These are phyloP conservation scores for Penicillium sp. DNA, from an alignment of 2,329 filamentous ascomycete species.

Conservation along the genomic window DNA sequence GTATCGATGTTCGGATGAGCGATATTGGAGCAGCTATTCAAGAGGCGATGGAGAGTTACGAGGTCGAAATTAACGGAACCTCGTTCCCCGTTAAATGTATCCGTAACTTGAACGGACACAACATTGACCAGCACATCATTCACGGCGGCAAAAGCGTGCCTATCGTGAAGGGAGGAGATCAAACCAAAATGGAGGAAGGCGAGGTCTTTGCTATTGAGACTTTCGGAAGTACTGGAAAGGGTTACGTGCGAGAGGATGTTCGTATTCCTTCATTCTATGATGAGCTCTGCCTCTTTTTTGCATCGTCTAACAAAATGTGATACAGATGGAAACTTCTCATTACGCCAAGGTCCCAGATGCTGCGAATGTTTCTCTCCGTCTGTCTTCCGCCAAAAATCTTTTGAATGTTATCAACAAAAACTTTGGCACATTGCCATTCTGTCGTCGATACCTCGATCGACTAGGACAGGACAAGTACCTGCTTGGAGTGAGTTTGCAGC, in stretches of 20 bases:
- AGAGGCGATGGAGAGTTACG: constrained; percentile 90
- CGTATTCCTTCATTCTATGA: constrained; percentile 24
- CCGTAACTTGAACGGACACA: constrained; percentile 83
- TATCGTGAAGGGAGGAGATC: constrained; percentile 82
- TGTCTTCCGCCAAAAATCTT: constrained; percentile 79
- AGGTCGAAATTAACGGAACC: constrained; percentile 75
- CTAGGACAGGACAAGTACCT: constrained; percentile 94
- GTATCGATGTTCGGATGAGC: constrained; percentile 84
- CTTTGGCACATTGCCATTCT: constrained; percentile 89
- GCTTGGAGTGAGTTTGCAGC: constrained; percentile 62
- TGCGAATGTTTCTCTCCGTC: constrained; percentile 68
- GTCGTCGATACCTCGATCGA: constrained; percentile 83
- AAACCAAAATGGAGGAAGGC: constrained; percentile 96
- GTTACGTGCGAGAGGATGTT: constrained; percentile 81
- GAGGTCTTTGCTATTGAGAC: constrained; percentile 96
- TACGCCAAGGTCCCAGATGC: constrained; percentile 74
- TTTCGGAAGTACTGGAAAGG: constrained; percentile 89
- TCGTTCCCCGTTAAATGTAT: constrained; percentile 80
- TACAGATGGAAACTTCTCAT: constrained; percentile 73
- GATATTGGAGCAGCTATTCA: constrained; percentile 82
- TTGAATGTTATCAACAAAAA: constrained; percentile 92
- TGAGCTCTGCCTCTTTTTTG: background rate
- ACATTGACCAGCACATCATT: constrained; percentile 83
- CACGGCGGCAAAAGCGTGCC: constrained; percentile 90
- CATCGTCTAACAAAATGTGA: constrained; percentile 9